Evolutionary conservation across 495 filamentous ascomycete species (phyloP), one percentile per base, ranked within the genome.

Genomic region (Penicillium verhagenii): DNA sequence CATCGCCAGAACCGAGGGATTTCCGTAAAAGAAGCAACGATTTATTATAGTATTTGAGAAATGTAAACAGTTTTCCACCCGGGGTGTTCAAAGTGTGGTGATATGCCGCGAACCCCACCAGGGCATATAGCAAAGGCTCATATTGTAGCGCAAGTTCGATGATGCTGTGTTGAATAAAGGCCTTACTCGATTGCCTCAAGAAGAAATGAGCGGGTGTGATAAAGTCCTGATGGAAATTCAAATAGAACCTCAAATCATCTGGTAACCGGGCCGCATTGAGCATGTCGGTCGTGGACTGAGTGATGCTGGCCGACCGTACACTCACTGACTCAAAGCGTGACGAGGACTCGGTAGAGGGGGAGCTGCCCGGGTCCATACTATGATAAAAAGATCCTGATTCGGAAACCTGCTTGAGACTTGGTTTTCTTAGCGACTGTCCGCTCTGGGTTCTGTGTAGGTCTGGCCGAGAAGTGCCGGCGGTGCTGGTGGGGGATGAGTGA

Each of bases 71-170:
- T 53, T 82, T 84, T 11, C 87, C 90, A 39, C 83, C 75, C 4
- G 85, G 81, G 40, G 82, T 80, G 33, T 76, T 78, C 54, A 97
- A 66, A 18, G 87, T 87, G 55, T 89, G 79, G 60, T 93, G 92
- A 67, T 96, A 98, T 14, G 92, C 91, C 1, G 93, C 76, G 66
- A 96, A 97, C 23, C 88, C 92, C n/a, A 90, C 89, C 14, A 97
- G 78, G 0, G 92, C 94, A 66, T 96, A 89, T 29, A 96, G 74
- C 11, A 98, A 79, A 16, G 93, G 87, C 45, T 96, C 89, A 66
- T 93, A 82, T 24, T 81, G 82, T 25, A 92, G 66, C 6, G 92
- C 92, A 50, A 86, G 72, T 20, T 88, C 85, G 33, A 90, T 70
- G 37, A 94, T 80, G 9, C 76, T 82, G 8, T 81, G 82, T 46